Evolutionary conservation across 2,329 filamentous ascomycete species (phyloP).

Genomic region (Calonectria honghensis): DNA sequence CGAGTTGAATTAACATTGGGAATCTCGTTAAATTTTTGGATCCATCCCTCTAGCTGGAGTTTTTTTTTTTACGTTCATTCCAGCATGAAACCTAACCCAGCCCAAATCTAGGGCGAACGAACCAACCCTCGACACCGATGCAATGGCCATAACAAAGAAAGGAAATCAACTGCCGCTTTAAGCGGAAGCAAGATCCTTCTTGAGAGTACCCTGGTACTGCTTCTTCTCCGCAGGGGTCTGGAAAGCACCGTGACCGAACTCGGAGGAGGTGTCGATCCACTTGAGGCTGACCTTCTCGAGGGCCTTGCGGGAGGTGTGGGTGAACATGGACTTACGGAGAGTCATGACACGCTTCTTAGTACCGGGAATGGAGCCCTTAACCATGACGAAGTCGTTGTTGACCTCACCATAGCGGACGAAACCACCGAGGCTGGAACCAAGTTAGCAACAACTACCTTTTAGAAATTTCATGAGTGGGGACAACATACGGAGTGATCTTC

Average conservation of each 20-base stretch:
- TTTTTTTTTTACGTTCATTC: slow-evolving; percentile 60
- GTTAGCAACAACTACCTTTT: slow-evolving; percentile 57
- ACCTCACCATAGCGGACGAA: slow-evolving; percentile 99
- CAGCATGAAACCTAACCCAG: slow-evolving; percentile 61
- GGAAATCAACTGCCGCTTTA: slow-evolving; percentile 64
- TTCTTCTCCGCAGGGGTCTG: slow-evolving; percentile 99
- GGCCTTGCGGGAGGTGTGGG: slow-evolving; percentile 94
- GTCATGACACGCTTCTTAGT: slow-evolving; percentile 99
- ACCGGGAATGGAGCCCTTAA: slow-evolving; percentile 98
- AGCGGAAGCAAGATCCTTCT: slow-evolving; percentile 87
- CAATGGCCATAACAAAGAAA: slow-evolving; percentile 68
- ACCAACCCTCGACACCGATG: slow-evolving; percentile 74
- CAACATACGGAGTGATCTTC: slow-evolving; percentile 97
- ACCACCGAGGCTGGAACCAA: slow-evolving; percentile 86
- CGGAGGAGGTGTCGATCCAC: slow-evolving; percentile 99
- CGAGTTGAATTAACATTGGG: slow-evolving; percentile 57
- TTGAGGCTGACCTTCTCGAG: slow-evolving; percentile 99
- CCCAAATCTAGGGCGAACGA: slow-evolving; percentile 61
- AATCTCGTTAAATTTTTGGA: slow-evolving; percentile 61
- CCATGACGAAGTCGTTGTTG: slow-evolving; percentile 98
- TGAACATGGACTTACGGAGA: slow-evolving; percentile 98
- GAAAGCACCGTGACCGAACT: slow-evolving; percentile 99
- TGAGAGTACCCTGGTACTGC: slow-evolving; percentile 97
- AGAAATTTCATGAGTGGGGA: background rate
- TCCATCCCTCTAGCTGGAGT: slow-evolving; percentile 60